A percentile compares a stretch with the other conserved stretches of the same genome.
Evolutionary conservation across 2,329 filamentous ascomycete genomes (phyloP).

Genomic region (Huntiella moniliformis): DNA sequence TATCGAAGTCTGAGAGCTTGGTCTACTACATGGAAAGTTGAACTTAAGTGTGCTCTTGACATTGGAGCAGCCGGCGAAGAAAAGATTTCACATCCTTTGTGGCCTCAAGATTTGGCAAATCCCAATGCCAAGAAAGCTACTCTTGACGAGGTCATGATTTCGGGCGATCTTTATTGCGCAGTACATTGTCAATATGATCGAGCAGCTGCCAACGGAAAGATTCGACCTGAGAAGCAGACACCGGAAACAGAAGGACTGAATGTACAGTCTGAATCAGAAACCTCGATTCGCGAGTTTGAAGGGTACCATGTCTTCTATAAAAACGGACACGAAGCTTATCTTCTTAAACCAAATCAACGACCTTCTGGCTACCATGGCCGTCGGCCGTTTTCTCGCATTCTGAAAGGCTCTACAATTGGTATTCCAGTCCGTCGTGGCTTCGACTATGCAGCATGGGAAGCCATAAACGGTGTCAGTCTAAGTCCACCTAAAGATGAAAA

Average conservation of each 20-base stretch:
- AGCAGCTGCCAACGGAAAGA: slow-evolving; percentile 34
- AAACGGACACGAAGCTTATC: slow-evolving; percentile 55
- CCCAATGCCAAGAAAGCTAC: slow-evolving; percentile 10
- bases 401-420: slow-evolving; percentile 65
- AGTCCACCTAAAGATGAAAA: slow-evolving; percentile 16
- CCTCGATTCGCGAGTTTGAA: slow-evolving; percentile 35
- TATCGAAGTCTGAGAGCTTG: slow-evolving; percentile 74
- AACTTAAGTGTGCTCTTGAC: slow-evolving; percentile 74
- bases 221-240: not conserved
- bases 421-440: slow-evolving; percentile 83
- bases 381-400: slow-evolving; percentile 63
- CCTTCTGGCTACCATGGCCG: slow-evolving; percentile 75
- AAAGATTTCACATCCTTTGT: slow-evolving; percentile 70
- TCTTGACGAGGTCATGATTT: slow-evolving; percentile 23
- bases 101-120: slow-evolving; percentile 33
- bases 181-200: slow-evolving; percentile 40
- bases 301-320: slow-evolving; percentile 77
- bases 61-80: slow-evolving; percentile 80
- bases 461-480: slow-evolving; percentile 36
- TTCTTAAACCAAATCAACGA: slow-evolving; percentile 68
- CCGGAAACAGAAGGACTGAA: not conserved
- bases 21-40: slow-evolving; percentile 83
- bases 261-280: slow-evolving; percentile 20
- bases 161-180: slow-evolving; percentile 39
- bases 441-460: slow-evolving; percentile 57